A percentile compares a stretch with the other conserved stretches of the same genome.
Conservation (phyloP, 164 flowering plant genomes). For the Litsea cubeba region DNA sequence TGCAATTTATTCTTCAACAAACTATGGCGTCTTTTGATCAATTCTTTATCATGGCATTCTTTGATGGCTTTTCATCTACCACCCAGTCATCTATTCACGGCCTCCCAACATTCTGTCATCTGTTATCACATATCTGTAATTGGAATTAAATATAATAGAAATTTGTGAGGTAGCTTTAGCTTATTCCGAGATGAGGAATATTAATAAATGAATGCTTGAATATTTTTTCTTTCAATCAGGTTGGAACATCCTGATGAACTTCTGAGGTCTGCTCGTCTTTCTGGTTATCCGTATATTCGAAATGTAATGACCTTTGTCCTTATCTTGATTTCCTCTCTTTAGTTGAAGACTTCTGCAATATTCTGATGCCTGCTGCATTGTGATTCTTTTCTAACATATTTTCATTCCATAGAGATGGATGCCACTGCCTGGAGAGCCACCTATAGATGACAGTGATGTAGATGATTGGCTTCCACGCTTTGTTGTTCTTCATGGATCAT, state of each 20-base stretch:
- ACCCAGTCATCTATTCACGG: neutral
- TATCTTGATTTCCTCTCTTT: neutral
- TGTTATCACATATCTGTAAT: too few relatives aligned
- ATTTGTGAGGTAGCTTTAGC: neutral
- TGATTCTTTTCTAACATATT: neutral
- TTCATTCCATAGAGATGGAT: slow-evolving; percentile 63
- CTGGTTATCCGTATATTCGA: slow-evolving; percentile 78
- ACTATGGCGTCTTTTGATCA: neutral
- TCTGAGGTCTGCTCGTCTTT: slow-evolving; percentile 71
- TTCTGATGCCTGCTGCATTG: neutral
- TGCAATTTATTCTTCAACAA: neutral
- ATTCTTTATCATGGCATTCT: neutral
- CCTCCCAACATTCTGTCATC: neutral
- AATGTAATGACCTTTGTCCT: slow-evolving; percentile 40
- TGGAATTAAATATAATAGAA: neutral
- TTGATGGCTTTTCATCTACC: neutral
- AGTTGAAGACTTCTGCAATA: neutral
- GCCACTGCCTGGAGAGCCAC: slow-evolving; percentile 87
- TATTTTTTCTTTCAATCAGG: slow-evolving; percentile 33
- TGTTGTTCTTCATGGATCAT: slow-evolving; percentile 80
- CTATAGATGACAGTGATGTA: slow-evolving; percentile 83
- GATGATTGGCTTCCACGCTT: slow-evolving; percentile 98
- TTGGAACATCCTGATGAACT: slow-evolving; percentile 85
- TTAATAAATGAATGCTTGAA: neutral
- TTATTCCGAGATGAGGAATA: neutral